Evolutionary conservation across 257 asterid species (phyloP), one percentile per base, ranked within the genome.

Genomic region (Solanum verrucosum): DNA sequence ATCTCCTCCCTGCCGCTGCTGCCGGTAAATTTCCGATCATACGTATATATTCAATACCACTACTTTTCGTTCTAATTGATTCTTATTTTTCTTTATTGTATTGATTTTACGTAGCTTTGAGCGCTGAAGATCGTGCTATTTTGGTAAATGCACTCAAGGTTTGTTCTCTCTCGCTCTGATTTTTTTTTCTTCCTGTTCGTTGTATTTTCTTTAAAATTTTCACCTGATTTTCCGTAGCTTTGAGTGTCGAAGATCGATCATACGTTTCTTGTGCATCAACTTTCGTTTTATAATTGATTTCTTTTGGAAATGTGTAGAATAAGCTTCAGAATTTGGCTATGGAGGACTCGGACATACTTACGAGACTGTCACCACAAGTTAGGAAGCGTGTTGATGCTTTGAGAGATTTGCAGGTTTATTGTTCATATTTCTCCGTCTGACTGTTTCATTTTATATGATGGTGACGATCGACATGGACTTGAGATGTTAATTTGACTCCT

Each of bases 331-430:
- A 92, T 91, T 92, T 96, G 94, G 94, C 98, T 70, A 93, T 93
- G 89, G 89, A 91, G 83, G 93, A 93, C 82, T 88, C 89, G 27
- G 94, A 94, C 83, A 81, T 96, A 31, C 89, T 96, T 89, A 95
- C 90, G 87, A 89, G 91, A 27, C 91, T 96, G 85, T 90, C 97
- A 18, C 98, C 98, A 25, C 87, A 37, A 46, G 98, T 95, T 85
- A 89, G 95, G 90, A 89, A 91, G 91, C 97, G 97, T 21, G 97
- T 96, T 6, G 98, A 96, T 88, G 92, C 88, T 87, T 91, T 96
- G 38, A 90, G 84, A 91, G 93, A 90, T 85, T 93, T 95, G 87
- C 98, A 96, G 98, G 99, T 96, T 85, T 33, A 73, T 21, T 71
- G 60, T 46, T 44, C 60, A 31, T 75, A 75, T 12, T 37, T 4